phyloP scores from a whole-genome alignment of 768 basidiomycete species.

The Suillus weaverae region DNA sequence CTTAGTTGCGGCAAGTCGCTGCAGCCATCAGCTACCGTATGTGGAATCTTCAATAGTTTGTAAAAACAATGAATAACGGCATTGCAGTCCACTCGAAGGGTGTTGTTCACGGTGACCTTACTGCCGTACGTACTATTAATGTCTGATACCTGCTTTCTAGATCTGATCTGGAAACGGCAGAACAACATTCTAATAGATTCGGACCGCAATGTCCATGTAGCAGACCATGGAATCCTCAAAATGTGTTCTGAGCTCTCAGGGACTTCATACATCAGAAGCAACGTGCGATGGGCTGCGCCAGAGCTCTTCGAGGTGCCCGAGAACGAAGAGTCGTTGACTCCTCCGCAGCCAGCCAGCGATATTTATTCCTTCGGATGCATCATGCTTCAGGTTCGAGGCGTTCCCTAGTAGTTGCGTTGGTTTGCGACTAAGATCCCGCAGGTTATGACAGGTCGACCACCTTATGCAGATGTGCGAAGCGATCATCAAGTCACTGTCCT shows the following conservation, averaged over 20 bases:
- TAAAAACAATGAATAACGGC: not conserved
- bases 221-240: slow-evolving; percentile 38
- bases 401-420: not conserved
- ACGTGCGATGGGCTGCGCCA: slow-evolving; percentile 46
- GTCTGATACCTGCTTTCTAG: not conserved
- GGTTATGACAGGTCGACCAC: slow-evolving; percentile 25
- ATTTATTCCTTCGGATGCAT: slow-evolving; percentile 32
- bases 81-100: slow-evolving; percentile 15
- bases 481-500: slow-evolving; percentile 25
- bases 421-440: not conserved
- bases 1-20: slow-evolving; percentile 9
- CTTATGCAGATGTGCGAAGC: slow-evolving; percentile 23
- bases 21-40: slow-evolving; percentile 23
- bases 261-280: slow-evolving; percentile 16
- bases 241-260: slow-evolving; percentile 26
- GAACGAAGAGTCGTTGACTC: not conserved
- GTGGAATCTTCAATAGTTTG: not conserved
- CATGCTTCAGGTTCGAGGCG: slow-evolving; percentile 25
- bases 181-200: slow-evolving; percentile 37
- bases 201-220: slow-evolving; percentile 31
- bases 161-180: slow-evolving; percentile 16
- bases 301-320: slow-evolving; percentile 35
- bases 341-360: slow-evolving; percentile 9
- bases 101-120: slow-evolving; percentile 47
- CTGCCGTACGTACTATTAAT: slow-evolving; percentile 34